phyloP scores from a whole-genome alignment of 345 rosid genomes.

The Sonneratia alba region DNA sequence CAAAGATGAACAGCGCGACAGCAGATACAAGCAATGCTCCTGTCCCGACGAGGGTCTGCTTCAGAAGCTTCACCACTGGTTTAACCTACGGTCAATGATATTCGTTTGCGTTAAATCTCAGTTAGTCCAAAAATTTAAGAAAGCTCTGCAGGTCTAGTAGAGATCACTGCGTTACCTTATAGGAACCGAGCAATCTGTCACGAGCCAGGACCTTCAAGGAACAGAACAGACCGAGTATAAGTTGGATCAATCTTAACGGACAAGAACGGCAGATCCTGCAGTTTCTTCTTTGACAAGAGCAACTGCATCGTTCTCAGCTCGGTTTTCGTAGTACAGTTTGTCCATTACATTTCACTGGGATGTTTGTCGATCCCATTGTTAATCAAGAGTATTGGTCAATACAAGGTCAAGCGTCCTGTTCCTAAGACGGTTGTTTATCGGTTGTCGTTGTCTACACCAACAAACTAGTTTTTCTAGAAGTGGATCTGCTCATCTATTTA shows the following conservation, averaged over 20 bases:
- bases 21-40: constrained; percentile 74
- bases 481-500: background rate
- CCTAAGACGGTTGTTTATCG: too few relatives aligned
- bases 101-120: constrained; percentile 7
- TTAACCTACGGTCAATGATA: constrained; percentile 44
- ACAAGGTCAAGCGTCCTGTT: background rate
- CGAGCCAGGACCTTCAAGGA: constrained; percentile 75
- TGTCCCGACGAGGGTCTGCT: constrained; percentile 75
- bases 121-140: background rate
- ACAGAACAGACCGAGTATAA: constrained; percentile 5
- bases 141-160: background rate
- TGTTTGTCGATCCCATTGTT: background rate
- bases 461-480: too few relatives aligned
- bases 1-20: constrained; percentile 52
- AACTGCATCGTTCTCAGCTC: too few relatives aligned
- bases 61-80: constrained; percentile 79
- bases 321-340: too few relatives aligned
- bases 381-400: background rate
- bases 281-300: too few relatives aligned
- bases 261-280: too few relatives aligned
- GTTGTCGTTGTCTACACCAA: too few relatives aligned
- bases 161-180: constrained; percentile 45
- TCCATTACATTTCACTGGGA: too few relatives aligned
- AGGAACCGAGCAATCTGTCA: constrained; percentile 81
- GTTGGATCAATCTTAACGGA: too few relatives aligned